Evolutionary conservation across 2,329 filamentous ascomycete genomes (phyloP).

Genomic region (Phaeomoniella chlamydospora): DNA sequence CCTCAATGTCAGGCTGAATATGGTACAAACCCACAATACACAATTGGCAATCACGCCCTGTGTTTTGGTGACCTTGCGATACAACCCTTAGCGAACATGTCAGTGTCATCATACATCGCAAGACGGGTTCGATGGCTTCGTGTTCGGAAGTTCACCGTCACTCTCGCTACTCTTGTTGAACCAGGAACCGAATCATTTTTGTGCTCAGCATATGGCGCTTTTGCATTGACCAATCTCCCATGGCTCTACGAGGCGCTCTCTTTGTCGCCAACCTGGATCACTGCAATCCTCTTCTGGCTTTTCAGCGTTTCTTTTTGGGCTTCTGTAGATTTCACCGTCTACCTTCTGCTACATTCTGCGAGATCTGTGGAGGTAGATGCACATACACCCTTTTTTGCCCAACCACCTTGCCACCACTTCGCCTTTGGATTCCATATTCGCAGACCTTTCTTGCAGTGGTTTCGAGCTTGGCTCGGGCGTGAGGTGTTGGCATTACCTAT

Average conservation of each 20-base stretch:
- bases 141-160: slow-evolving; percentile 87
- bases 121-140: slow-evolving; percentile 80
- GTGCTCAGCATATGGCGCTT: slow-evolving; percentile 68
- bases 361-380: slow-evolving; percentile 55
- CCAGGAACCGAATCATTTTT: slow-evolving; percentile 81
- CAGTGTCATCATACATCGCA: slow-evolving; percentile 60
- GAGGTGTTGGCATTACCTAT: slow-evolving; percentile 75
- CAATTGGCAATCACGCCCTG: slow-evolving; percentile 60
- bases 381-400: slow-evolving; percentile 61
- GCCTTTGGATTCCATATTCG: slow-evolving; percentile 23
- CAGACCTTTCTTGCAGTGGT: slow-evolving; percentile 54
- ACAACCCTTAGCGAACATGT: slow-evolving; percentile 77
- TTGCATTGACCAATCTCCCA: slow-evolving; percentile 60
- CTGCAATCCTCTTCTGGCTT: slow-evolving; percentile 53
- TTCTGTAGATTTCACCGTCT: slow-evolving; percentile 57
- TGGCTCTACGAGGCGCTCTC: slow-evolving; percentile 39
- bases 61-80: slow-evolving; percentile 76
- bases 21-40: slow-evolving; percentile 8
- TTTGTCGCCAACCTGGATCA: slow-evolving; percentile 51
- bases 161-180: slow-evolving; percentile 77
- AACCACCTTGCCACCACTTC: slow-evolving; percentile 22
- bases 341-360: slow-evolving; percentile 58
- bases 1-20: background rate
- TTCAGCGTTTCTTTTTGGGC: slow-evolving; percentile 57
- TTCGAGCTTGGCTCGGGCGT: slow-evolving; percentile 69